Evolutionary conservation across 2,329 filamentous ascomycete species (phyloP).

Genomic region (Tolypocladium endophyticum): DNA sequence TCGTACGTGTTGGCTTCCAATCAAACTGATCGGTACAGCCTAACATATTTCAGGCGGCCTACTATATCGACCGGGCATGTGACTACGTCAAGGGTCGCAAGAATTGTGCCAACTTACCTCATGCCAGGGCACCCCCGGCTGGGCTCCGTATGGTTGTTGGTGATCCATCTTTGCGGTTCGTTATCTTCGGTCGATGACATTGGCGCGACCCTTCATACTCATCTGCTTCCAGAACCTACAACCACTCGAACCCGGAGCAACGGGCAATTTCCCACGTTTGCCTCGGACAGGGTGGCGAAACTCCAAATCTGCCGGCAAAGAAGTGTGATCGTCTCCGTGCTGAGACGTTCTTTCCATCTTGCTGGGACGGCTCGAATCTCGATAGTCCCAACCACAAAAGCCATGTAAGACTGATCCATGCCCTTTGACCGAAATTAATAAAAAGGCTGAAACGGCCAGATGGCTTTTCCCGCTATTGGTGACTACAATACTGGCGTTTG

Average conservation of each 20-base stretch:
- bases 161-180: slow-evolving; percentile 34
- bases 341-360: slow-evolving; percentile 48
- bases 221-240: slow-evolving; percentile 23
- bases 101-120: slow-evolving; percentile 9
- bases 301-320: slow-evolving; percentile 37
- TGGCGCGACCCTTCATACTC: neutral
- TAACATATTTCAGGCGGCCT: slow-evolving; percentile 9
- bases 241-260: slow-evolving; percentile 30
- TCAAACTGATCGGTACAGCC: neutral
- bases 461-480: slow-evolving; percentile 16
- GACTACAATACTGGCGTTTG: slow-evolving; percentile 21
- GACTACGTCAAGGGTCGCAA: slow-evolving; percentile 13
- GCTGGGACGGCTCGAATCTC: slow-evolving; percentile 50
- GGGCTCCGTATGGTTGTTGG: slow-evolving; percentile 59
- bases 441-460: slow-evolving; percentile 4
- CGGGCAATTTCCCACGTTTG: slow-evolving; percentile 46
- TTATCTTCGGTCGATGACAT: neutral
- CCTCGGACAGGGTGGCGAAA: slow-evolving; percentile 31
- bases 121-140: slow-evolving; percentile 46
- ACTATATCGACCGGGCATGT: slow-evolving; percentile 16
- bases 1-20: slow-evolving; percentile 7
- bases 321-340: slow-evolving; percentile 41
- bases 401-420: slow-evolving; percentile 28
- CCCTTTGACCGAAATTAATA: no score
- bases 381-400: slow-evolving; percentile 44